Conservation (phyloP, 2,329 filamentous ascomycete species). For the Madurella fahalii region DNA sequence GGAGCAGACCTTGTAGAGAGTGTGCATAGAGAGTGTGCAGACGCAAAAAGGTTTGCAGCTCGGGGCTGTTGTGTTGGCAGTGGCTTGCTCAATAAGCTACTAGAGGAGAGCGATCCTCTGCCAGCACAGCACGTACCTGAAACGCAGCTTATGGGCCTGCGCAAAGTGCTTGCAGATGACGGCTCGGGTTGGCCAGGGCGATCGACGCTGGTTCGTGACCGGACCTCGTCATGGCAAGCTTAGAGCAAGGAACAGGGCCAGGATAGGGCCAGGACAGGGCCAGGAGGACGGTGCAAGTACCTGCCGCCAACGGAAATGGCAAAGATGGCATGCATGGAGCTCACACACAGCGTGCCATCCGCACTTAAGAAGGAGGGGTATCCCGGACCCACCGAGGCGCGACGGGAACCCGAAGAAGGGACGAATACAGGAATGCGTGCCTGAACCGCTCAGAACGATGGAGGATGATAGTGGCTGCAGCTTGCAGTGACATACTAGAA, state of each 20-base stretch:
- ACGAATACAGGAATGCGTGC: background rate
- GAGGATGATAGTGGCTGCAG: background rate
- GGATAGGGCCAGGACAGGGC: no score
- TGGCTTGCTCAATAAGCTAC: background rate
- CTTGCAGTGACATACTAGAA: constrained; percentile 2
- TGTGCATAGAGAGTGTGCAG: background rate
- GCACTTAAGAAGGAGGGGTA: constrained; percentile 2
- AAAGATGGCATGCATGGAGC: constrained; percentile 11
- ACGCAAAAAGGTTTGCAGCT: background rate
- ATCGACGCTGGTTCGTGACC: constrained; percentile 6
- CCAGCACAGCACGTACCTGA: constrained; percentile 10
- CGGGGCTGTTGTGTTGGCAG: background rate
- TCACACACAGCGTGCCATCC: constrained; percentile 11
- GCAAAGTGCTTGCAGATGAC: constrained; percentile 18
- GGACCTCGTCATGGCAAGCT: background rate
- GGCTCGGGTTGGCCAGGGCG: constrained; percentile 7
- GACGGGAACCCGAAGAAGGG: background rate
- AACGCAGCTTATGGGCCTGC: constrained; percentile 8
- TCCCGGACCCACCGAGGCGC: background rate
- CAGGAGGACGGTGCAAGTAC: background rate
- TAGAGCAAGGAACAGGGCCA: no score
- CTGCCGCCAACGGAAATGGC: constrained; percentile 1
- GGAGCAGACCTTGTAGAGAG: background rate
- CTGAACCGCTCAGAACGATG: background rate
- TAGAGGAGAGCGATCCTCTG: background rate